Evolutionary conservation across 1,284 basidiomycete genomes (phyloP).

Genomic region (Sporisorium exsertum): DNA sequence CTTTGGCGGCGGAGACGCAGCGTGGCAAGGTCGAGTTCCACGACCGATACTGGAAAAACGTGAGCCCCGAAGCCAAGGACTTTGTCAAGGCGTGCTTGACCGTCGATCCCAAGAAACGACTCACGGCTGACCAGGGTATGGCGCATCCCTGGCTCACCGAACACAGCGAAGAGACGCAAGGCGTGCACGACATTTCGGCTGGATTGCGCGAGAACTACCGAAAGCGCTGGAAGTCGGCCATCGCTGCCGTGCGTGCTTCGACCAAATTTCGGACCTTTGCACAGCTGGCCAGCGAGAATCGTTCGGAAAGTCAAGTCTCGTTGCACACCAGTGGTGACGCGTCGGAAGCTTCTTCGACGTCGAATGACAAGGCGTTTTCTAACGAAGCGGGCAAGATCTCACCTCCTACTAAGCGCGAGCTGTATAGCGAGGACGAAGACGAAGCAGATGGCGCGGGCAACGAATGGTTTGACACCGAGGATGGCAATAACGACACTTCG

Average conservation of each 20-base stretch:
- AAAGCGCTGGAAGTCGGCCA: slow-evolving; percentile 66
- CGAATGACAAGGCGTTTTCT: slow-evolving; percentile 4
- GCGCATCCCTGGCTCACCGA: slow-evolving; percentile 72
- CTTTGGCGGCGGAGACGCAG: slow-evolving; percentile 84
- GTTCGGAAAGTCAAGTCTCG: slow-evolving; percentile 15
- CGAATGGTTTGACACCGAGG: slow-evolving; percentile 44
- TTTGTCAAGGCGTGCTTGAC: slow-evolving; percentile 83
- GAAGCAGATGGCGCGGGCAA: slow-evolving; percentile 26
- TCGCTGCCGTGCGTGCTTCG: slow-evolving; percentile 66
- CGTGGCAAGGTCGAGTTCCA: slow-evolving; percentile 83
- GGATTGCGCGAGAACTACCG: slow-evolving; percentile 69
- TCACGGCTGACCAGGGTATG: slow-evolving; percentile 81
- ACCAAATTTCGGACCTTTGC: slow-evolving; percentile 65
- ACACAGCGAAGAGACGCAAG: slow-evolving; percentile 37
- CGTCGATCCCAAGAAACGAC: slow-evolving; percentile 79
- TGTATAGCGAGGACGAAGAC: slow-evolving; percentile 50
- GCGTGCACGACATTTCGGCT: slow-evolving; percentile 60
- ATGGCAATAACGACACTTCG: slow-evolving; percentile 8
- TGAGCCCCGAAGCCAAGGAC: slow-evolving; percentile 81
- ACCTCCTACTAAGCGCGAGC: slow-evolving; percentile 48
- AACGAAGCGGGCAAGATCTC: slow-evolving; percentile 32
- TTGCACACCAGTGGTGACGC: slow-evolving; percentile 7
- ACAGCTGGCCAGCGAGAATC: slow-evolving; percentile 40
- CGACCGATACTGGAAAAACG: slow-evolving; percentile 91
- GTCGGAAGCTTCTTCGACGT: not conserved